Percentiles rank a stretch among this genome's conserved stretches.
Evolutionary conservation across 1,284 basidiomycete genomes (phyloP).

Genomic region (Quambalaria eucalypti): DNA sequence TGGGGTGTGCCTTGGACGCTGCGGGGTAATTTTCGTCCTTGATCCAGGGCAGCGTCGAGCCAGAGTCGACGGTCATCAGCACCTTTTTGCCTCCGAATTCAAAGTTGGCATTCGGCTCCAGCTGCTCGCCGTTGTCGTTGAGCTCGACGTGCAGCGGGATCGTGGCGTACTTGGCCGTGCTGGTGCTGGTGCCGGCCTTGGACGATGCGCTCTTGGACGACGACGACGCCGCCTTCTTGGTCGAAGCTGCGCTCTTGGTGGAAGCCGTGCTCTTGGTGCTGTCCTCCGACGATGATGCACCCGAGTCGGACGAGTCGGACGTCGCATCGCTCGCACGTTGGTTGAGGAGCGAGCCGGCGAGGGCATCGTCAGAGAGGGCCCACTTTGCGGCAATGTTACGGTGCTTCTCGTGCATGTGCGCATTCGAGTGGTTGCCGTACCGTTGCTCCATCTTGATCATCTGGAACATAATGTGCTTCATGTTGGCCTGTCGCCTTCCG

Average conservation of each 20-base stretch:
- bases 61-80: conserved; percentile 4
- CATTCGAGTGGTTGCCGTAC: background rate
- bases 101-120: conserved; percentile 1
- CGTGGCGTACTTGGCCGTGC: background rate
- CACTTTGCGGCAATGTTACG: background rate
- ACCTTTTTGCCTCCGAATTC: background rate
- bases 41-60: conserved; percentile 6
- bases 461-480: too few relatives aligned
- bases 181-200: background rate
- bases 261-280: background rate
- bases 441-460: background rate
- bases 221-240: background rate
- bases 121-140: background rate
- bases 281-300: background rate
- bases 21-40: background rate
- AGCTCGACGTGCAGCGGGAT: conserved; percentile 1
- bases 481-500: too few relatives aligned
- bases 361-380: background rate
- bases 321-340: background rate
- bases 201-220: background rate
- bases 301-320: background rate
- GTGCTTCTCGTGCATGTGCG: background rate
- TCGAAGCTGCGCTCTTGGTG: background rate
- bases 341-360: background rate
- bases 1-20: background rate